Base-by-base conservation (phyloP, 2,329 filamentous ascomycete species). In the Diaporthe sp. region DNA sequence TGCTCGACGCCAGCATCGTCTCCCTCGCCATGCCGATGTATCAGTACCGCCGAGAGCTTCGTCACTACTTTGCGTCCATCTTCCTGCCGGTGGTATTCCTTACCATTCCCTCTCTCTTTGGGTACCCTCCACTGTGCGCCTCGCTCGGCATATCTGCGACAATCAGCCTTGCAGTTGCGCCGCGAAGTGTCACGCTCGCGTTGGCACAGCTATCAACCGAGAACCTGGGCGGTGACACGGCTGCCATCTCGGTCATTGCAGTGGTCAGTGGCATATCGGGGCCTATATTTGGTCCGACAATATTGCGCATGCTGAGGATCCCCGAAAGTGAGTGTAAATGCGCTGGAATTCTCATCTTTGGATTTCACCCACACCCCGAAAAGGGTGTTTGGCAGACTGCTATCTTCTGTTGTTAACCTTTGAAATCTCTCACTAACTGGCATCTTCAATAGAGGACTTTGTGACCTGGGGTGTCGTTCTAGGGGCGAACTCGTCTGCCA, bases 1-100 rank as follows among this genome's bases (percentile, higher is more conserved):
- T 88, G 8, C 85, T 92, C 3, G 90, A 92, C 78, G 89, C 89
- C 9, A 86, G 86, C 77, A 92, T 92, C 77, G 88, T 92, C 0
- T 86, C 89, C 1, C 86, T 92, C 4, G 90, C 90, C 2, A 82
- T 92, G 25, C 89, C 90, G 0, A 92, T 92, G 89, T 92, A 89
- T 80, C 87, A 88, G 73, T 91, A 91, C 82, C 87, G 90, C 4
- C 84, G 86, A 42, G 89, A 92, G 82, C 85, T 92, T 15, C 83
- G 83, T 28, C 80, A 84, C 22, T 88, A 91, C 80, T 89, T 91
- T 78, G 78, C 86, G 57, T 85, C 87, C 55, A 91, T 92, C 73
- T 82, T 89, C 6, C 80, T 89, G 3, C 90, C 90, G 2, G 90
- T 88, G 77, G 79, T 91, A 4, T 78, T 83, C 5, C 82, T 92